Percentiles rank a stretch among this genome's conserved stretches.
Evolutionary conservation across 176 grass and related monocot genomes (phyloP).

Genomic region (Avena eriantha): DNA sequence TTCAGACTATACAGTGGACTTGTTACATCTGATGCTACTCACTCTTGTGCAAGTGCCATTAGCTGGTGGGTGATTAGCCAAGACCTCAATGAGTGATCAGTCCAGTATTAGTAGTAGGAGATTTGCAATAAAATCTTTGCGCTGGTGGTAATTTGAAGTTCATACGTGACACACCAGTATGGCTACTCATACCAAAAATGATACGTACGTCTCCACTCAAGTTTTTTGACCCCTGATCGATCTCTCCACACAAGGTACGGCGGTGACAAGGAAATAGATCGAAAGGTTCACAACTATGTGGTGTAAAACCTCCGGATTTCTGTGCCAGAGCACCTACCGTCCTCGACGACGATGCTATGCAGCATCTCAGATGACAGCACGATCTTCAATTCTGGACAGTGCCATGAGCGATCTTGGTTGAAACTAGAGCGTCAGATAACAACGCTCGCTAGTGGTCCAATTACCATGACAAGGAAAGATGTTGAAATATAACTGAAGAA

Average conservation of each 20-base stretch:
- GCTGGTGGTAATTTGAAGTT: neutral
- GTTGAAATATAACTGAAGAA: slow-evolving; percentile 14
- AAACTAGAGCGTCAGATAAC: neutral
- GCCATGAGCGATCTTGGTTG: neutral
- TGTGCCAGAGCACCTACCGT: neutral
- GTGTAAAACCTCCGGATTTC: neutral
- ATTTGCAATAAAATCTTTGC: no score
- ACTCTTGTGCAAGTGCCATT: neutral
- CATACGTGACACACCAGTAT: neutral
- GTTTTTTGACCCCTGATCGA: neutral
- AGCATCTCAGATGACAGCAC: neutral
- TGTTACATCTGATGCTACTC: neutral
- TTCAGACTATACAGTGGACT: slow-evolving; percentile 5
- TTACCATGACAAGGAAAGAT: neutral
- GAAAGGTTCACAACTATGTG: neutral
- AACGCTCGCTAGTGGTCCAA: neutral
- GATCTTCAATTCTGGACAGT: slow-evolving; percentile 7
- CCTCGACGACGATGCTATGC: neutral
- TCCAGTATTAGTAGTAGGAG: no score
- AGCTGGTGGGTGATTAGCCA: neutral
- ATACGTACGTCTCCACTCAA: neutral
- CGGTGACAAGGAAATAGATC: neutral
- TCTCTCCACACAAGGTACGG: neutral
- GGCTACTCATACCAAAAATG: neutral
- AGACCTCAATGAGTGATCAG: no score